phyloP scores from a whole-genome alignment of 768 basidiomycete species.

The Pilatotrama ljubarskyi region DNA sequence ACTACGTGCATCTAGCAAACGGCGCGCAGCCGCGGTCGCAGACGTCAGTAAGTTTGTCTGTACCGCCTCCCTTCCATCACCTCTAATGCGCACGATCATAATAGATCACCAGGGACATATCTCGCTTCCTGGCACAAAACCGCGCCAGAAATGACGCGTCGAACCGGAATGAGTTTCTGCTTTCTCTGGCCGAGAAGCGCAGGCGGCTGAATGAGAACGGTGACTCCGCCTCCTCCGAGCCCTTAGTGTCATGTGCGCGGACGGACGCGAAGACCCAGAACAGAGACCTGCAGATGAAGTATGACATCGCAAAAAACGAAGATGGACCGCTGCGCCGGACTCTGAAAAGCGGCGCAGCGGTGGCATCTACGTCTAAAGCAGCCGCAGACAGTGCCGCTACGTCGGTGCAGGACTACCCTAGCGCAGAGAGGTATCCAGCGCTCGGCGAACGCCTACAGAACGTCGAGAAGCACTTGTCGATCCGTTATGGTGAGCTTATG shows the following conservation, averaged over 20 bases:
- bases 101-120: slow-evolving; percentile 68
- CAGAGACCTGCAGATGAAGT: slow-evolving; percentile 79
- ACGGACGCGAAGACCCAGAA: slow-evolving; percentile 70
- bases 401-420: slow-evolving; percentile 25
- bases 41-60: slow-evolving; percentile 51
- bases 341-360: slow-evolving; percentile 34
- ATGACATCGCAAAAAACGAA: slow-evolving; percentile 84
- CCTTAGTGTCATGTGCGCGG: slow-evolving; percentile 64
- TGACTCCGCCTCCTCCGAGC: slow-evolving; percentile 28
- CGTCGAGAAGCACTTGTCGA: slow-evolving; percentile 69
- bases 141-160: slow-evolving; percentile 74
- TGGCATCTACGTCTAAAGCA: background rate
- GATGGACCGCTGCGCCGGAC: slow-evolving; percentile 74
- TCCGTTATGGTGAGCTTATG: slow-evolving; percentile 63
- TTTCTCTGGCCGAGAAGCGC: slow-evolving; percentile 57
- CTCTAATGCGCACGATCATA: background rate
- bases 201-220: slow-evolving; percentile 39
- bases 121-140: slow-evolving; percentile 67
- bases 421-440: slow-evolving; percentile 53
- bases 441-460: slow-evolving; percentile 64
- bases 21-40: slow-evolving; percentile 52
- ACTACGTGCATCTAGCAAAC: slow-evolving; percentile 54
- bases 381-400: background rate
- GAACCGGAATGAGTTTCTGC: slow-evolving; percentile 74
- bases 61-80: background rate